These are phyloP conservation scores for Canavalia gladiata DNA, from an alignment of 306 rosid genomes.

Conservation along the genomic window DNA sequence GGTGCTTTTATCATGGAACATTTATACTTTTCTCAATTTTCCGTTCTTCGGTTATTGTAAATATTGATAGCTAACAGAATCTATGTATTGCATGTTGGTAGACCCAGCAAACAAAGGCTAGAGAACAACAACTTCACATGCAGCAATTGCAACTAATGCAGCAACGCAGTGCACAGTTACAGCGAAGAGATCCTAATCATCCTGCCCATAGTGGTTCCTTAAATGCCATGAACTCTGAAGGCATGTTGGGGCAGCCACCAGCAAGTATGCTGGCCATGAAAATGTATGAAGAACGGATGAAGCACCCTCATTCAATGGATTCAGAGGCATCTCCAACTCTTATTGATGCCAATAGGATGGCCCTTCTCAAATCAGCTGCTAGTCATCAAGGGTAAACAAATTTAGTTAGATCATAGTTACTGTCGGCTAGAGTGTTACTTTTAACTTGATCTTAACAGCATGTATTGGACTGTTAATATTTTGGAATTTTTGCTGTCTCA, in stretches of 20 bases:
- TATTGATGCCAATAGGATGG: conserved; percentile 77
- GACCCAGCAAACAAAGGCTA: conserved; percentile 80
- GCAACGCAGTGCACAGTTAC: conserved; percentile 78
- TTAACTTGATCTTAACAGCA: conserved; percentile 35
- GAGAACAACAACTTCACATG: conserved; percentile 84
- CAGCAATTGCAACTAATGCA: conserved; percentile 85
- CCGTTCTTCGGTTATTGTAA: neutral
- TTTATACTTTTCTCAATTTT: neutral
- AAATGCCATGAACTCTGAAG: conserved; percentile 81
- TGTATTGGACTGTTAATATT: conserved; percentile 38
- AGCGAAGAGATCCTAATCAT: conserved; percentile 78
- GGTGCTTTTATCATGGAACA: conserved; percentile 55
- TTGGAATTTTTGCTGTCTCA: conserved; percentile 53
- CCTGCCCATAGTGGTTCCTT: conserved; percentile 71
- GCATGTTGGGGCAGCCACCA: conserved; percentile 83
- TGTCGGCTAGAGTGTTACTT: conserved; percentile 4
- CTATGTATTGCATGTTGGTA: conserved; percentile 46
- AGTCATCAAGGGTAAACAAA: conserved; percentile 81
- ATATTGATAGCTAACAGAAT: conserved; percentile 33
- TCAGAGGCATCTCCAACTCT: conserved; percentile 78
- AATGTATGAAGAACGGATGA: conserved; percentile 89
- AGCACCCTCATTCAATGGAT: conserved; percentile 78
- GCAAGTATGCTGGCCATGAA: conserved; percentile 83
- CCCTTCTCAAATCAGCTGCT: conserved; percentile 76
- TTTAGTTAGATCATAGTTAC: conserved; percentile 39